Evolutionary conservation across 768 basidiomycete species (phyloP).

Genomic region (Paxillus ammoniavirescens): DNA sequence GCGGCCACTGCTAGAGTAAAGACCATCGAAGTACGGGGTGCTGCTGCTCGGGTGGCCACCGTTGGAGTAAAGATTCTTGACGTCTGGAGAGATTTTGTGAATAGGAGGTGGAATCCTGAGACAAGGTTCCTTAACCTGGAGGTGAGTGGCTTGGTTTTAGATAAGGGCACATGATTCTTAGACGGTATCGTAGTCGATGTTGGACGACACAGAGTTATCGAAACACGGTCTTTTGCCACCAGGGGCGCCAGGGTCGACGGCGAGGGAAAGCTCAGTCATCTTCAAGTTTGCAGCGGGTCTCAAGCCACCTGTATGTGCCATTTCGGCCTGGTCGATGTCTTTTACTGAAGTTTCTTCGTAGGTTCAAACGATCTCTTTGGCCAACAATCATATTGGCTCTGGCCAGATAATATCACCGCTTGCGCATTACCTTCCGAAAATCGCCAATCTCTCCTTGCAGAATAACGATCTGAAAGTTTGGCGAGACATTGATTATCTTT

Average conservation of each 20-base stretch:
- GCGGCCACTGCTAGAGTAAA: constrained; percentile 48
- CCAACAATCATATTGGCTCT: constrained; percentile 67
- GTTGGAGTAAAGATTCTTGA: constrained; percentile 47
- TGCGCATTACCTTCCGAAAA: constrained; percentile 70
- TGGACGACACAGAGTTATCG: constrained; percentile 72
- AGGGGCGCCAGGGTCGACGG: constrained; percentile 59
- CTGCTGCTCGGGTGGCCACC: constrained; percentile 15
- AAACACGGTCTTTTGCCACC: constrained; percentile 71
- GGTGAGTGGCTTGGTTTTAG: constrained; percentile 44
- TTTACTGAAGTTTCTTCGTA: constrained; percentile 20
- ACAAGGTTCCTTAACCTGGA: constrained; percentile 76
- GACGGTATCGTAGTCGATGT: constrained; percentile 56
- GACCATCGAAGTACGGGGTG: constrained; percentile 33
- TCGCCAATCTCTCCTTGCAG: constrained; percentile 78
- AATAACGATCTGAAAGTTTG: constrained; percentile 69
- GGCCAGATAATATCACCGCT: constrained; percentile 62
- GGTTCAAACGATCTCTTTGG: constrained; percentile 83
- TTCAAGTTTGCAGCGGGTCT: constrained; percentile 85
- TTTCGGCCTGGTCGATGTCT: not conserved
- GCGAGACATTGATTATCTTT: constrained; percentile 69
- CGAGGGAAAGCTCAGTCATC: constrained; percentile 74
- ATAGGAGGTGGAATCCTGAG: constrained; percentile 69
- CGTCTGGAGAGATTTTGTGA: constrained; percentile 74
- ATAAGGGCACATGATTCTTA: not conserved
- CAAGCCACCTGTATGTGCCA: constrained; percentile 60